These are phyloP conservation scores for Xylariales sp. DNA, from an alignment of 2,329 filamentous ascomycete genomes.

Conservation along the genomic window DNA sequence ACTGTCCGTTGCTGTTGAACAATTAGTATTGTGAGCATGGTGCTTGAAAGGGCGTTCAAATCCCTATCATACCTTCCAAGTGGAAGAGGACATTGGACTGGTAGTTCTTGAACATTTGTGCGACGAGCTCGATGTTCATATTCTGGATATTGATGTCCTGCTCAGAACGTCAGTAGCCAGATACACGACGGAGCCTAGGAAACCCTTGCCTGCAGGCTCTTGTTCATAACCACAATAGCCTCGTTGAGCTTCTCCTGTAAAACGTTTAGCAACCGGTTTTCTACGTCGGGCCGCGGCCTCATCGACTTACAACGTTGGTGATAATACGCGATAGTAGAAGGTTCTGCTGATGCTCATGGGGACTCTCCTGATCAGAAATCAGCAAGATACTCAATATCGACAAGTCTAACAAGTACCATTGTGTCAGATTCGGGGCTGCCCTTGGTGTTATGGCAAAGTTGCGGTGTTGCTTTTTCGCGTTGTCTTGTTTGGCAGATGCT, in stretches of 20 bases:
- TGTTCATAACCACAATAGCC: conserved; percentile 87
- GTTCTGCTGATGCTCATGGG: conserved; percentile 96
- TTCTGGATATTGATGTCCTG: conserved; percentile 98
- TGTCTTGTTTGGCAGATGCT: too few species aligned
- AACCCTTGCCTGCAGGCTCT: conserved; percentile 67
- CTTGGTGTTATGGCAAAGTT: too few species aligned
- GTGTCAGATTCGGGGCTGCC: too few species aligned
- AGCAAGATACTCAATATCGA: too few species aligned
- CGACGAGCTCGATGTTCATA: conserved; percentile 97
- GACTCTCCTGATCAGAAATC: conserved; percentile 64
- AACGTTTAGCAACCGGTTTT: too few species aligned
- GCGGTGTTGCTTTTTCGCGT: too few species aligned
- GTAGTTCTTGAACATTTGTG: conserved; percentile 99
- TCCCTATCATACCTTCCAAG: conserved; percentile 67
- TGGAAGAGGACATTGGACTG: conserved; percentile 97
- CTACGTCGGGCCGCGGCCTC: too few species aligned
- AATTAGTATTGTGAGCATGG: conserved; percentile 16
- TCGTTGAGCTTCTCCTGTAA: conserved; percentile 93
- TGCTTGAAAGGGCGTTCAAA: conserved; percentile 6
- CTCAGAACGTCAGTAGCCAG: too few species aligned
- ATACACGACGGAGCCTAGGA: too few species aligned
- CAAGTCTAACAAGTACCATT: too few species aligned
- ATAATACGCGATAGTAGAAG: conserved; percentile 91
- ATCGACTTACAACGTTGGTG: conserved; percentile 81
- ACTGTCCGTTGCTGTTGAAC: conserved; percentile 69